Conservation (phyloP, 2,329 filamentous ascomycete genomes). For the Aureobasidium sp. region DNA sequence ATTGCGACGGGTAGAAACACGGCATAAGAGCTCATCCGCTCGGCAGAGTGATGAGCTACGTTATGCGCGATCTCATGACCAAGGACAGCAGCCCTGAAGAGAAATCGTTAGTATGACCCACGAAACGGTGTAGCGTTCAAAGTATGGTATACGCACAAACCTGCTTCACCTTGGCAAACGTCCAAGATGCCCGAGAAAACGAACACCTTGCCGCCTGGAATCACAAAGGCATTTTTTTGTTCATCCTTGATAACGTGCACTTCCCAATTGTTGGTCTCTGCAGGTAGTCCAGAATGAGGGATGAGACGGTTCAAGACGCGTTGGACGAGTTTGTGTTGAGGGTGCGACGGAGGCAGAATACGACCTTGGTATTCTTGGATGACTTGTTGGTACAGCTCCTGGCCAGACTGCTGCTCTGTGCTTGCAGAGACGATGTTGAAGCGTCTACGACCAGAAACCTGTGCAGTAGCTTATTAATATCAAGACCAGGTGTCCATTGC, state of each 20-base stretch:
- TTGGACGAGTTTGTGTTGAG: constrained; percentile 48
- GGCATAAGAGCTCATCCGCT: constrained; percentile 46
- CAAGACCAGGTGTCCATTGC: not conserved
- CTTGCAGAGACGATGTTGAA: constrained; percentile 61
- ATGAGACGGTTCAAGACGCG: constrained; percentile 59
- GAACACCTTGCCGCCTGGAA: constrained; percentile 71
- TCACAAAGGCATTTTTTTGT: constrained; percentile 63
- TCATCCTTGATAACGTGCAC: constrained; percentile 66
- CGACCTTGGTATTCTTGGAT: constrained; percentile 45
- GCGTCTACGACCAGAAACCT: constrained; percentile 58
- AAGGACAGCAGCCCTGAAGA: constrained; percentile 53
- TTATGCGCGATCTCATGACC: constrained; percentile 77
- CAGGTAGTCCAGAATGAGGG: constrained; percentile 54
- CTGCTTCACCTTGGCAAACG: constrained; percentile 58
- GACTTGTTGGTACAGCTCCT: constrained; percentile 48
- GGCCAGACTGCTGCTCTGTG: constrained; percentile 46
- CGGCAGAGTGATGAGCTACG: constrained; percentile 58
- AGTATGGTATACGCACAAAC: constrained; percentile 32
- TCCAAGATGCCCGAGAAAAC: constrained; percentile 65
- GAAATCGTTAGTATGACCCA: no score
- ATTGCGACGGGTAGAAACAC: constrained; percentile 29
- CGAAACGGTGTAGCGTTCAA: no score
- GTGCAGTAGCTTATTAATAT: constrained; percentile 8
- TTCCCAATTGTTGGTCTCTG: constrained; percentile 53
- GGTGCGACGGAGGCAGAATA: constrained; percentile 54